These are phyloP conservation scores for Ophiostoma novo-ulmi DNA, from an alignment of 2,329 filamentous ascomycete species.

Conservation along the genomic window DNA sequence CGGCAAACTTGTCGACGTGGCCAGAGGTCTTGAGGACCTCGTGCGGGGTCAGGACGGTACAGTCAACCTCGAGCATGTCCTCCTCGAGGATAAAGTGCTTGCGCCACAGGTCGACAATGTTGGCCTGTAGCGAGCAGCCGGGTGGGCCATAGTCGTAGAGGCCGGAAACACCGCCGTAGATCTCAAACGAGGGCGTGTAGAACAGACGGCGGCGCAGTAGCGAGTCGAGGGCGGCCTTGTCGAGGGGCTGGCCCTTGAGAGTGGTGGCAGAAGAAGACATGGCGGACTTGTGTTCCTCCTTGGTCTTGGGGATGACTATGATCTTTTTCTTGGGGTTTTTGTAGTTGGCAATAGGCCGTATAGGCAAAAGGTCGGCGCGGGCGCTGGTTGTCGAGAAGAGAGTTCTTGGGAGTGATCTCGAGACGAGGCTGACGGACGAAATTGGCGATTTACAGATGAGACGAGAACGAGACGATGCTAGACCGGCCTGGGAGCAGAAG, in stretches of 20 bases:
- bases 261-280: constrained; percentile 52
- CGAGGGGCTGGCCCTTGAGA: constrained; percentile 83
- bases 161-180: constrained; percentile 83
- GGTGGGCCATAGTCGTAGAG: constrained; percentile 93
- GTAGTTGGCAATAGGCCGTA: not conserved
- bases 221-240: constrained; percentile 74
- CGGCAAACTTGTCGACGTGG: constrained; percentile 95
- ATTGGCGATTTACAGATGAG: constrained; percentile 9
- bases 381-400: not conserved
- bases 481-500: constrained; percentile 21
- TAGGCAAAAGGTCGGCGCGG: not conserved
- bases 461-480: constrained; percentile 13
- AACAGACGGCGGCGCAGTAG: constrained; percentile 85
- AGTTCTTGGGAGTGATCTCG: not conserved
- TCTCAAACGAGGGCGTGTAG: constrained; percentile 93
- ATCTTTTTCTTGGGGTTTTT: constrained; percentile 11
- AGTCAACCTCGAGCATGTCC: constrained; percentile 93
- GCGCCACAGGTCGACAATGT: constrained; percentile 83
- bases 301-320: not conserved
- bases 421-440: constrained; percentile 14
- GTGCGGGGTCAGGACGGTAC: constrained; percentile 86
- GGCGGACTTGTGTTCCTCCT: not conserved
- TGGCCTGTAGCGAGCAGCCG: constrained; percentile 77
- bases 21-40: constrained; percentile 93
- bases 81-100: constrained; percentile 92